Evolutionary conservation across 2,329 filamentous ascomycete species (phyloP).

Genomic region (Paecilomyces formosus): DNA sequence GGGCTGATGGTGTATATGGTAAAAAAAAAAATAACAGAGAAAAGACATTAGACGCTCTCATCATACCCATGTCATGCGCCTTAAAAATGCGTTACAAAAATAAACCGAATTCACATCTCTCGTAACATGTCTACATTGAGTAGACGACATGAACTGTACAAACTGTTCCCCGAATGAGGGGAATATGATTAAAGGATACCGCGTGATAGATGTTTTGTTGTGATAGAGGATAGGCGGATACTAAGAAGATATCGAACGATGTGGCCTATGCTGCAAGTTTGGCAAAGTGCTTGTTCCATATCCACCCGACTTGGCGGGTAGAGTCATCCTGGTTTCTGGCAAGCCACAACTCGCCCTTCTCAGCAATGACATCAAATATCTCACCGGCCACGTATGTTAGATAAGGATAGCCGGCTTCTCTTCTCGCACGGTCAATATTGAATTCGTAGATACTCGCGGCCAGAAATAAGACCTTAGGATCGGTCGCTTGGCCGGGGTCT

Average conservation of each 20-base stretch:
- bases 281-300: conserved; percentile 98
- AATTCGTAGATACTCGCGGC: conserved; percentile 95
- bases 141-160: background rate
- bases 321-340: conserved; percentile 94
- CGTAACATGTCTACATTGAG: background rate
- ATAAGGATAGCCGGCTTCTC: conserved; percentile 92
- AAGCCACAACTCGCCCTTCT: conserved; percentile 96
- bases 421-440: conserved; percentile 85
- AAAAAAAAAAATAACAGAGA: conserved; percentile 5
- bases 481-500: conserved; percentile 33
- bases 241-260: background rate
- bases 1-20: background rate
- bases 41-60: conserved; percentile 1
- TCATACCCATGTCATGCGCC: background rate
- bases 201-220: background rate
- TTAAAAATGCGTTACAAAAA: background rate
- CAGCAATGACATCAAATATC: conserved; percentile 87
- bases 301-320: conserved; percentile 77
- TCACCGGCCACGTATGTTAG: conserved; percentile 92
- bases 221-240: background rate
- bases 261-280: conserved; percentile 35
- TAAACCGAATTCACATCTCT: background rate
- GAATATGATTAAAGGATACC: background rate
- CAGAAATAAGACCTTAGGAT: conserved; percentile 69
- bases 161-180: background rate